A percentile compares a stretch with the other conserved stretches of the same genome.
phyloP scores from a whole-genome alignment of 345 rosid genomes.

The Eucalyptus pauciflora region DNA sequence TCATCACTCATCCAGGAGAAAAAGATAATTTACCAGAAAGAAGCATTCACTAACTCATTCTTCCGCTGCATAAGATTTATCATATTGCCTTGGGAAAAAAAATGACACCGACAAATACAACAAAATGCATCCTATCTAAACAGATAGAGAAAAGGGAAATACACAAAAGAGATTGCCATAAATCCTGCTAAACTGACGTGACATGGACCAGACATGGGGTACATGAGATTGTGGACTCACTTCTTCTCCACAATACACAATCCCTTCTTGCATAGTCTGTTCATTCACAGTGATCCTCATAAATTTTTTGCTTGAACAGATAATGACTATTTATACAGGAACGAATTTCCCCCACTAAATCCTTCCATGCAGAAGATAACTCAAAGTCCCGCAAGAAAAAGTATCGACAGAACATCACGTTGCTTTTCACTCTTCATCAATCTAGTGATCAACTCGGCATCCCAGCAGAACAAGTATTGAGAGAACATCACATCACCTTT shows the following conservation, averaged over 20 bases:
- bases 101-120: background rate
- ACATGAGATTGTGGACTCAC: background rate
- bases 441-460: background rate
- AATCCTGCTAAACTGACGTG: background rate
- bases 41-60: background rate
- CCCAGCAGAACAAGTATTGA: background rate
- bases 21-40: background rate
- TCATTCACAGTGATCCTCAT: background rate
- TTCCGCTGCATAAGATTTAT: background rate
- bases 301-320: no score
- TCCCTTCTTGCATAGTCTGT: background rate
- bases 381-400: background rate
- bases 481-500: background rate
- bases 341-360: background rate
- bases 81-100: background rate
- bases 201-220: background rate
- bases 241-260: background rate
- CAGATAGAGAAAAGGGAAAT: background rate
- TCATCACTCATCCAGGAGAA: background rate
- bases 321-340: no score
- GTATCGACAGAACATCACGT: background rate
- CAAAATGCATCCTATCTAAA: background rate
- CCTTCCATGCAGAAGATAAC: background rate
- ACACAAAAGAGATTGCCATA: background rate
- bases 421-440: background rate